Evolutionary conservation across 176 grass and related monocot genomes (phyloP), one percentile per base, ranked within the genome.

Genomic region (Dendrocalamus sinicus): DNA sequence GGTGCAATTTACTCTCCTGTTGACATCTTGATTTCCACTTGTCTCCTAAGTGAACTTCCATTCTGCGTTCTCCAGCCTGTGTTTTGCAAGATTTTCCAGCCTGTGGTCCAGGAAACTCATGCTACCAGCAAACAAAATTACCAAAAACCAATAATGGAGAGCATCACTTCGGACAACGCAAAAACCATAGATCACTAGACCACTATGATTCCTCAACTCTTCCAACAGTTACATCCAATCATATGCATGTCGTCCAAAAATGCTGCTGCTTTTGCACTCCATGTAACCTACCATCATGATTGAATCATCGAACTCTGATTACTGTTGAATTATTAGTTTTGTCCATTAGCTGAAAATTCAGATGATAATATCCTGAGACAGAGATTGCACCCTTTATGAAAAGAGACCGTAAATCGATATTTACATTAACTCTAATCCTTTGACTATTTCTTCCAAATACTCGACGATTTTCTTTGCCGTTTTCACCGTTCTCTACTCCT

Each of bases 301-400:
- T 62, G 85, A 65, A 87, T 87, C 59, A 81, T 73, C 73, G 41
- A 40, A 12, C 63, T 24, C n/a, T 11, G 12, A 35, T 50, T 16
- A 48, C 39, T 81, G 20, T 5, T 17, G 64, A 35, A 40, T 16
- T 45, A 57, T 16, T 45, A 44, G n/a, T 24, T 15, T 22, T 22
- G 41, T 46, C 12, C 17, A 28, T n/a, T 16, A 59, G 44, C 76
- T 66, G 28, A 14, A 62, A 53, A 7, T 5, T n/a, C 6, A 35
- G 19, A 37, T 28, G 12, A 58, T 39, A 40, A 2, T 23, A 80
- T 19, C 1, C 39, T 43, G 40, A 37, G 30, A 9, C 63, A 69
- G 10, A 40, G 11, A 62, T 54, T 28, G 12, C 20, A 54, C 19
- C 12, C 12, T 24, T 24, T 14, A 23, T 17, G 11, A 11, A 11